Evolutionary conservation across 1,284 basidiomycete genomes (phyloP), one percentile per base, ranked within the genome.

Genomic region (Erythrobasidium hasegawianum): DNA sequence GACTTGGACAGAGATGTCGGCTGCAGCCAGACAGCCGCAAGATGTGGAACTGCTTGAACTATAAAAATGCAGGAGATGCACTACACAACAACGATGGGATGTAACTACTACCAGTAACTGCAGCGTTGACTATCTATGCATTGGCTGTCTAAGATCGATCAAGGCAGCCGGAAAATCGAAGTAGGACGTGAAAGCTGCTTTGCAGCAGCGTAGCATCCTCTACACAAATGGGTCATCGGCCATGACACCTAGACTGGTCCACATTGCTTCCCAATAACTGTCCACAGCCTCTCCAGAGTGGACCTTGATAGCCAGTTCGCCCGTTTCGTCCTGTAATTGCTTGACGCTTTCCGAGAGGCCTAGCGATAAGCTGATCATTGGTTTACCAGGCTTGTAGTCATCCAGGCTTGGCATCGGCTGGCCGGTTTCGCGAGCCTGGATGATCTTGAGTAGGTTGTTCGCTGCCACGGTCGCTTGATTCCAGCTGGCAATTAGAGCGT

Each of bases 321-420:
- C 41, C 1, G 26, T 33, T 20, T 20, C 54, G 38, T 67, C 65
- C 16, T 57, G 50, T 3, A 50, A 11, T 27, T 65, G 62, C 41
- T 65, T 65, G 14, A 65, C 56, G 22, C 50, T 55, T n/a, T 55
- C 27, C 8, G 55, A 45, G 16, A 59, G 57, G 13, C 87, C 87
- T 26, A 88, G 80, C 0, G 86, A 84, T 14, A 89, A 80, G 76
- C 87, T 87, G 80, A 88, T 88, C 54, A 81, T 83, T 3, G 85
- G 85, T 16, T 79, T 74, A 7, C 81, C 80, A 13, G 83, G 82
- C 9, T 73, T 78, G 75, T 88, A 88, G 13, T 76, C 74, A 69
- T 86, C 83, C 29, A 90, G 73, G 18, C 39, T 29, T 13, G 57
- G 53, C n/a, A 59, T 22, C 24, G 57, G 40, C 13, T 56, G 27